A percentile compares a stretch with the other conserved stretches of the same genome.
Evolutionary conservation across 1,284 basidiomycete species (phyloP).

Genomic region (Exsudoporus floridanus): DNA sequence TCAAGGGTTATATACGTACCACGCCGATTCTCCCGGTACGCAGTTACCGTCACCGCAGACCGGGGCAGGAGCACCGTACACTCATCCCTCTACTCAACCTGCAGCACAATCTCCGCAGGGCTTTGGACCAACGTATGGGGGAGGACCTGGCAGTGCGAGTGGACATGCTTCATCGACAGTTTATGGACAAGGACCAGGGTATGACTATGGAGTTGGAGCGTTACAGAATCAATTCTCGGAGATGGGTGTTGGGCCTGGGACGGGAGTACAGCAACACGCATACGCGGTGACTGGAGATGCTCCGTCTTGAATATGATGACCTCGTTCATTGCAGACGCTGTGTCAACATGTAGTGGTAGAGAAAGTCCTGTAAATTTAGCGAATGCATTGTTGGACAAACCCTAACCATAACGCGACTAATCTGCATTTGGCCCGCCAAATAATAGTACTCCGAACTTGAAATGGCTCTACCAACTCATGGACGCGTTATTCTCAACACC

Average conservation of each 20-base stretch:
- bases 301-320: constrained; percentile 13
- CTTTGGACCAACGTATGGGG: constrained; percentile 15
- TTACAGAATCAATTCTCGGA: constrained; percentile 36
- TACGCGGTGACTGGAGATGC: constrained; percentile 24
- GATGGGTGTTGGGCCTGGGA: constrained; percentile 28
- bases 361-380: not conserved
- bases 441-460: not conserved
- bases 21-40: constrained; percentile 7
- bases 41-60: constrained; percentile 8
- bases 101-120: constrained; percentile 16
- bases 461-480: constrained; percentile 81
- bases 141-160: constrained; percentile 25
- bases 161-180: constrained; percentile 21
- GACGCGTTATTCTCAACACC: constrained; percentile 86
- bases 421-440: not conserved
- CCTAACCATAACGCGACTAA: constrained; percentile 22
- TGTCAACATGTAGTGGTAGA: not conserved
- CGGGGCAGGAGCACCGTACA: constrained; percentile 15
- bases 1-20: constrained; percentile 28
- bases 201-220: constrained; percentile 23
- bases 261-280: constrained; percentile 24
- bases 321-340: not conserved
- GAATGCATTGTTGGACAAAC: constrained; percentile 15
- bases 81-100: constrained; percentile 17
- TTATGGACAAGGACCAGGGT: constrained; percentile 21